Base-by-base conservation (phyloP, 2,329 filamentous ascomycete species). In the Beauveria bassiana region DNA sequence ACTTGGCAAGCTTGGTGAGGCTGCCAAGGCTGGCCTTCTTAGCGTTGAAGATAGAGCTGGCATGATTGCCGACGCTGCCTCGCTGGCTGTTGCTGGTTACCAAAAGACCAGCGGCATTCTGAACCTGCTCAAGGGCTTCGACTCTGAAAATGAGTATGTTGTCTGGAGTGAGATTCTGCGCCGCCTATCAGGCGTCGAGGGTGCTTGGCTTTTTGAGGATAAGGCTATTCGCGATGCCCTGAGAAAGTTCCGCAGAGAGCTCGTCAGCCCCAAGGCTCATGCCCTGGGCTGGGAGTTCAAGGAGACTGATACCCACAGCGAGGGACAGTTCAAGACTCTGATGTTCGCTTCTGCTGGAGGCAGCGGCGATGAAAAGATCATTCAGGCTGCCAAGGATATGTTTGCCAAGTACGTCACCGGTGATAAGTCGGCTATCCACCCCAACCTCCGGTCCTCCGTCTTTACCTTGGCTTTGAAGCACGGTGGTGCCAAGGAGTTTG, bases 111-210 rank as follows among this genome's bases (percentile, higher is more conserved):
- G 93, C 18, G 92, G 91, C 14, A 83, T 96, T 58, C 77, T 98
- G 49, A 92, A 89, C 59, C 81, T 98, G 16, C 81, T 98, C 60
- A 90, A 96, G 73, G 87, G 89, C 55, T 95, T 98, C 71, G 85
- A 87, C 70, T 81, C 86, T 1, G 93, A 98, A 77, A 80, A 86
- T 1, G 90, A 96, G 69, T 97, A 92, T 66, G 90, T 97, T 45
- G 93, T 98, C 3, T 98, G 93, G 93, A 92, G 91, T 67, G 93
- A 97, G 74, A 90, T 98, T 63, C 83, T 92, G 55, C 83, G 88
- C 51, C 87, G 92, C 52, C 83, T 97, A 63, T 85, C 84, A 26
- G 82, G 86, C n/a, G 83, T 98, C 42, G 89, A 93, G 67, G 84
- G 84, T 59, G 90, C 93, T 8, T 98, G 93, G 93, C 80, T 93